Base-by-base conservation (phyloP, 768 basidiomycete genomes). In the Stropharia rugosoannulata region DNA sequence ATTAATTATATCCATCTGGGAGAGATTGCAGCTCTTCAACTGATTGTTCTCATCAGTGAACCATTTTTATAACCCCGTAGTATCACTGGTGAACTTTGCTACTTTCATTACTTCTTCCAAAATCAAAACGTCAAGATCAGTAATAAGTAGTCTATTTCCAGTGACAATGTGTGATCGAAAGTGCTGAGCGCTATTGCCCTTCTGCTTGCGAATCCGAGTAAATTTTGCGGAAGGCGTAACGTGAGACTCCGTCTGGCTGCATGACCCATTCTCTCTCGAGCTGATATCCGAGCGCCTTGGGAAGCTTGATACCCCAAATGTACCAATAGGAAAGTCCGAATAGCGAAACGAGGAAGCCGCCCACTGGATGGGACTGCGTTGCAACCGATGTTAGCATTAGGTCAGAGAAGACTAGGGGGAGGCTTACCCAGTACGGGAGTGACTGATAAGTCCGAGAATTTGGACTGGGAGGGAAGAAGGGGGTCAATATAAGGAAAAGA, bases 371-470 rank as follows among this genome's bases (percentile, higher is more conserved):
- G 3, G 51, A 39, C 51, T 52, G 25, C 10, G 19, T 19, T 6
- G 16, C 8, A 11, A 7, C 22, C 27, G 15, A 25, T 7, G 22
- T 27, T 2, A 10, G 11, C 44, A 70, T 54, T 86, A 85, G 3
- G 77, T 72, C 83, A 86, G 36, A 4, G 18, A 43, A 50, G 41
- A 27, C 52, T 32, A 18, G 11, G 58, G 15, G 41, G 37, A 22
- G 10, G 13, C 85, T 62, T 60, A 89, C 88, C 76, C 83, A 89
- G 61, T 90, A 90, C 4, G 87, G 86, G 10, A 90, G 73, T 54
- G 72, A 63, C 19, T 80, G 72, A 60, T 89, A 90, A 2, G 78
- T 77, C 45, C 70, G 70, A 5, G 74, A 73, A 6, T 80, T 85
- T 4, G 70, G 66, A 0, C 72, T 64, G 0, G 89, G 89, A 3